phyloP scores from a whole-genome alignment of 148 eudicot species.

The Chenopodium berlandieri region DNA sequence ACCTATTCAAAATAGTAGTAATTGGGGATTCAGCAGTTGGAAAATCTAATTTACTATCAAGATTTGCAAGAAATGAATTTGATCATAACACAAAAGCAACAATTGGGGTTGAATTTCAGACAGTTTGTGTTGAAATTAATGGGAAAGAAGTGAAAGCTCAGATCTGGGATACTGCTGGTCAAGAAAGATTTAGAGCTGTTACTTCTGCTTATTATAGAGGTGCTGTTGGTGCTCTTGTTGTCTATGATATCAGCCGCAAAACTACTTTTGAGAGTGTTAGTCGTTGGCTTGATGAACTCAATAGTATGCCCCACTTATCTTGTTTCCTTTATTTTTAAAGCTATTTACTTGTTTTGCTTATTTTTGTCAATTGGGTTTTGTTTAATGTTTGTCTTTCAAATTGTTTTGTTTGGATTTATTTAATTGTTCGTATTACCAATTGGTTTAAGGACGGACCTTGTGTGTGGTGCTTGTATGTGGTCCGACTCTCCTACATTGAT shows the following conservation, averaged over 20 bases:
- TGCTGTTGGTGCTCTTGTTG: slow-evolving; percentile 82
- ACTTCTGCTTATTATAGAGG: slow-evolving; percentile 87
- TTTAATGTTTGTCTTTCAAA: not conserved
- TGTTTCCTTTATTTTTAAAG: not conserved
- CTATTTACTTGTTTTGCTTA: not conserved
- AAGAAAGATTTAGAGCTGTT: slow-evolving; percentile 75
- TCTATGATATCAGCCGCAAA: slow-evolving; percentile 60
- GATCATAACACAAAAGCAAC: slow-evolving; percentile 73
- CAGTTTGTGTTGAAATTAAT: slow-evolving; percentile 61
- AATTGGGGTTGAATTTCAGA: slow-evolving; percentile 86
- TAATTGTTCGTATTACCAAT: too few species aligned
- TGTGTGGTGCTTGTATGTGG: too few species aligned
- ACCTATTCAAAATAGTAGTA: slow-evolving; percentile 77
- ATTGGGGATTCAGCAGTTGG: slow-evolving; percentile 91
- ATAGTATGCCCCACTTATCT: slow-evolving; percentile 38
- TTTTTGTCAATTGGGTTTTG: slow-evolving; percentile 18
- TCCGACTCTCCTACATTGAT: too few species aligned
- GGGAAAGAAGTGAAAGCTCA: slow-evolving; percentile 86
- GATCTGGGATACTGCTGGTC: slow-evolving; percentile 92
- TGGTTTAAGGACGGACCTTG: too few species aligned
- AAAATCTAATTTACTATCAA: slow-evolving; percentile 61
- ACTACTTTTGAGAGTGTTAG: slow-evolving; percentile 63
- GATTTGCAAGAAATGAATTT: slow-evolving; percentile 78
- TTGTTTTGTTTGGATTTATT: too few species aligned
- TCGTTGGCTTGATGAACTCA: slow-evolving; percentile 81